Evolutionary conservation across 2,329 filamentous ascomycete species (phyloP).

Genomic region (Chaetoscypha palmicola): DNA sequence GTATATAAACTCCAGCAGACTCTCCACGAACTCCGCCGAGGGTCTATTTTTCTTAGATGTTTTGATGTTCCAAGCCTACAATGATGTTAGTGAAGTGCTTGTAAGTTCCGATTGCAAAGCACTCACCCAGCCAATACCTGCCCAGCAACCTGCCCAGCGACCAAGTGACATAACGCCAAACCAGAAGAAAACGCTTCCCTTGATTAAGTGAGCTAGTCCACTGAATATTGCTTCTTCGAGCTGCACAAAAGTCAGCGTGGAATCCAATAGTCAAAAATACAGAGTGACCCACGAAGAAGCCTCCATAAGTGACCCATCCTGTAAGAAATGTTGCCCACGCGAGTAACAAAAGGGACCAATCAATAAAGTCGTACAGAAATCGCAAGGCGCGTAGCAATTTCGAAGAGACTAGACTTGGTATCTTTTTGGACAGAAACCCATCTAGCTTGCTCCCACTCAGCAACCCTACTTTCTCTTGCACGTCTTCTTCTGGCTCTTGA

Average conservation of each 20-base stretch:
- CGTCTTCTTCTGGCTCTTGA: constrained; percentile 40
- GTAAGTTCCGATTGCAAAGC: not conserved
- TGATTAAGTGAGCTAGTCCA: constrained; percentile 87
- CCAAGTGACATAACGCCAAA: constrained; percentile 81
- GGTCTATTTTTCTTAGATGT: constrained; percentile 55
- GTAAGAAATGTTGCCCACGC: constrained; percentile 67
- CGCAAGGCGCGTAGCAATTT: constrained; percentile 51
- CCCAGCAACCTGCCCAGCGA: constrained; percentile 84
- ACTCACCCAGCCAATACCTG: constrained; percentile 75
- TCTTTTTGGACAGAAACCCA: constrained; percentile 44
- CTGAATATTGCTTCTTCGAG: constrained; percentile 63
- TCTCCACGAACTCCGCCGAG: constrained; percentile 84
- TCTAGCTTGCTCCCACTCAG: constrained; percentile 40
- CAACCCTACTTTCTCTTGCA: constrained; percentile 35
- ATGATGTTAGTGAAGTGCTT: constrained; percentile 16
- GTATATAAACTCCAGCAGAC: constrained; percentile 83
- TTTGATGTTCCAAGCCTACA: constrained; percentile 76
- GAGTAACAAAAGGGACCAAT: constrained; percentile 70
- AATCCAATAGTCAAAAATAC: not conserved
- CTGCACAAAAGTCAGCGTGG: constrained; percentile 36
- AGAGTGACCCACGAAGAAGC: constrained; percentile 66
- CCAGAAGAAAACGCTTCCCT: constrained; percentile 93
- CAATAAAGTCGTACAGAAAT: constrained; percentile 59
- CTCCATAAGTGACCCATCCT: constrained; percentile 70
- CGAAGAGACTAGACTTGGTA: constrained; percentile 49